phyloP scores from a whole-genome alignment of 192 early-diverging fungal genomes.

The Linnemannia zychae region DNA sequence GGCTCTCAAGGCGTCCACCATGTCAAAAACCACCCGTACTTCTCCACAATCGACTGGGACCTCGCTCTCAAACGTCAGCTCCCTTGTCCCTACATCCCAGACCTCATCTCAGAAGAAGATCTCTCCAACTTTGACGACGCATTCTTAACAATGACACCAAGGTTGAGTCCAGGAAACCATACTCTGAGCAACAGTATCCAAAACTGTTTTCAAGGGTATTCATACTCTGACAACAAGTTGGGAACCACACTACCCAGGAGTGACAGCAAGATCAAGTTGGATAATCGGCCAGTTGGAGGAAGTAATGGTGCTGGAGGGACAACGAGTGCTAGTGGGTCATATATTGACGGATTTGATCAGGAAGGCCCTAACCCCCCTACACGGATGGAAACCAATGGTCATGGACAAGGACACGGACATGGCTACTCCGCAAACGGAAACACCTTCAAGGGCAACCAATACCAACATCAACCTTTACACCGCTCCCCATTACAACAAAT shows the following conservation, averaged over 20 bases:
- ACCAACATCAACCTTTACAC: constrained; percentile 20
- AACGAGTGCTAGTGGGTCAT: not conserved
- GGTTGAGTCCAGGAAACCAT: constrained; percentile 45
- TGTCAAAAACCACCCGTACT: constrained; percentile 83
- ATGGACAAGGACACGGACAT: not conserved
- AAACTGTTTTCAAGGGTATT: constrained; percentile 56
- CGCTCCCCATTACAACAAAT: constrained; percentile 10
- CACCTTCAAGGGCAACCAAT: not conserved
- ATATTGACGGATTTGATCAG: constrained; percentile 42
- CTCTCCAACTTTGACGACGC: constrained; percentile 69
- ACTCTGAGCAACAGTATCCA: constrained; percentile 55
- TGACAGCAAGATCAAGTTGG: constrained; percentile 43
- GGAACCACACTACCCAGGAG: constrained; percentile 32
- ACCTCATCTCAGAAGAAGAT: constrained; percentile 66
- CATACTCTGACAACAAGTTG: constrained; percentile 46
- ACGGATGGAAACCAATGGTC: constrained; percentile 3
- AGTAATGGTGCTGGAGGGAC: not conserved
- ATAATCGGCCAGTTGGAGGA: not conserved
- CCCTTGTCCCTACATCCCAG: constrained; percentile 77
- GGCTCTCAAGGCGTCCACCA: constrained; percentile 73
- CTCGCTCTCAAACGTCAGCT: constrained; percentile 70
- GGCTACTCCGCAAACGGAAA: not conserved
- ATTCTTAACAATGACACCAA: constrained; percentile 66
- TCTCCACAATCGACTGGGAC: constrained; percentile 81
- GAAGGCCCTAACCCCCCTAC: not conserved